These are phyloP conservation scores for Nicotiana obtusifolia DNA, from an alignment of 257 asterid species.

Conservation along the genomic window DNA sequence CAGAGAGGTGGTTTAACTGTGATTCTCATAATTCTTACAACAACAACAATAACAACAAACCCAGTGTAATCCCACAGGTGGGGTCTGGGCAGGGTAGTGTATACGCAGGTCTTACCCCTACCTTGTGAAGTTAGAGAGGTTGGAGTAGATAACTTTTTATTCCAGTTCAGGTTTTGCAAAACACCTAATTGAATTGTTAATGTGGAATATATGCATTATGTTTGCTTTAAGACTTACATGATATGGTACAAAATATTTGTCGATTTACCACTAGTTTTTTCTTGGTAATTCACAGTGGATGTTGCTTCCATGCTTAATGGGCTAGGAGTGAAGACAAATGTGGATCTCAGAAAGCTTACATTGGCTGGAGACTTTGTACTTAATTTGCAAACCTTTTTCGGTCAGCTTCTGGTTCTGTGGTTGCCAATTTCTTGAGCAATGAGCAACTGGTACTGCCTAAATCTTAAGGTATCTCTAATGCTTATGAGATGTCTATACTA, in stretches of 20 bases:
- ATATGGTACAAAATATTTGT: neutral
- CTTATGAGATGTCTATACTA: neutral
- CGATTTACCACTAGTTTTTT: neutral
- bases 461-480: neutral
- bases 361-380: conserved; percentile 55
- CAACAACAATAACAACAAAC: no score
- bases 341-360: conserved; percentile 52
- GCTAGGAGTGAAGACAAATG: conserved; percentile 61
- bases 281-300: conserved; percentile 60
- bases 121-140: neutral
- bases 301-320: conserved; percentile 84
- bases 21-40: neutral
- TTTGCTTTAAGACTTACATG: neutral
- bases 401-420: conserved; percentile 60
- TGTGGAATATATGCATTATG: neutral
- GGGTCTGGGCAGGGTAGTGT: no score
- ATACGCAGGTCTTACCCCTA: no score
- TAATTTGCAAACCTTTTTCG: conserved; percentile 50
- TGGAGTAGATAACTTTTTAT: neutral
- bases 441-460: neutral
- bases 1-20: neutral
- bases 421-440: conserved; percentile 43
- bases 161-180: no score
- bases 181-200: no score
- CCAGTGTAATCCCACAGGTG: no score